Evolutionary conservation across 805 yeast species (phyloP).

Genomic region (Candida cerambycidarum): DNA sequence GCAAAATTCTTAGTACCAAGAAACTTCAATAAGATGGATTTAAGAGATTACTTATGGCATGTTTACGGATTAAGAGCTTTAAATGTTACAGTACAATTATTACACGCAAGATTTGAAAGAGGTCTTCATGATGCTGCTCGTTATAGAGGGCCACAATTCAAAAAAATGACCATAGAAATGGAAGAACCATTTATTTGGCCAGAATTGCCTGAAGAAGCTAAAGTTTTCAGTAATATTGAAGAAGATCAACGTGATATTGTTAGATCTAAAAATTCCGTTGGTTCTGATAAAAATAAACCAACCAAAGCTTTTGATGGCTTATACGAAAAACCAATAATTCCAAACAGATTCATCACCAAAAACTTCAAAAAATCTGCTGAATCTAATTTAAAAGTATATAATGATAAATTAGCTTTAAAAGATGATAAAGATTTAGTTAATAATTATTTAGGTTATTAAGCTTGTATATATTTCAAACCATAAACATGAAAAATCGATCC

Average conservation of each 20-base stretch:
- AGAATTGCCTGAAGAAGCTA: conserved; percentile 42
- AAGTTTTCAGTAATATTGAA: conserved; percentile 36
- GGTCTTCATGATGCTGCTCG: conserved; percentile 58
- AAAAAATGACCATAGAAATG: conserved; percentile 97
- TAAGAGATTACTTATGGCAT: conserved; percentile 90
- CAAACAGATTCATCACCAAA: conserved; percentile 38
- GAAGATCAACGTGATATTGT: conserved; percentile 51
- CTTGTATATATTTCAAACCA: conserved; percentile 7
- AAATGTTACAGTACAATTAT: conserved; percentile 81
- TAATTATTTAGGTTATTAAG: conserved; percentile 29
- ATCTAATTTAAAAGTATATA: conserved; percentile 17
- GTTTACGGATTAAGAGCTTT: conserved; percentile 88
- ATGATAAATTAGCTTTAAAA: conserved; percentile 22
- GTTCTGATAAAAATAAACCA: conserved; percentile 70
- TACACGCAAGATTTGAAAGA: conserved; percentile 68
- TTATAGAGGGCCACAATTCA: conserved; percentile 74
- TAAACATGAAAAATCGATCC: conserved; percentile 1
- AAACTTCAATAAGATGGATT: conserved; percentile 88
- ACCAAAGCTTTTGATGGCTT: conserved; percentile 75
- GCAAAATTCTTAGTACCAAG: conserved; percentile 95
- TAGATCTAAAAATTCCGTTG: conserved; percentile 50
- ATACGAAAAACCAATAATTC: conserved; percentile 43
- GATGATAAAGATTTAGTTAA: conserved; percentile 31
- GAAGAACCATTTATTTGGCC: conserved; percentile 97
- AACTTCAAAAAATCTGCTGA: conserved; percentile 26